Evolutionary conservation across 768 basidiomycete species (phyloP).

Genomic region (Amanita rubescens): DNA sequence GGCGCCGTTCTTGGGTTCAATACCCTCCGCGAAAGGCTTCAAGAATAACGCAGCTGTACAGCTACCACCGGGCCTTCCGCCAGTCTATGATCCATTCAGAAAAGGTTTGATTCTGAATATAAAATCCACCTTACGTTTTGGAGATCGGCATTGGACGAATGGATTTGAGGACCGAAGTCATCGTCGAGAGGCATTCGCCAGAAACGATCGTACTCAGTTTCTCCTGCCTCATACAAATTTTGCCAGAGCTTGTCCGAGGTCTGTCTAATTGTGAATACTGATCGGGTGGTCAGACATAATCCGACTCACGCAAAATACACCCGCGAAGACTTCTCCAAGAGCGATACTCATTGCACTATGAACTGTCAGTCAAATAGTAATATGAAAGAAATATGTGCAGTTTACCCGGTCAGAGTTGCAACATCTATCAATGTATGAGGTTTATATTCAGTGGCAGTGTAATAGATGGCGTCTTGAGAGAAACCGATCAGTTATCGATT

Average conservation of each 20-base stretch:
- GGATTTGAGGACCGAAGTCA: constrained; percentile 70
- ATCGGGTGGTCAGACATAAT: background rate
- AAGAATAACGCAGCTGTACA: constrained; percentile 86
- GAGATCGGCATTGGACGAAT: constrained; percentile 72
- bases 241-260: constrained; percentile 72
- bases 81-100: constrained; percentile 35
- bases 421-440: constrained; percentile 82
- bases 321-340: constrained; percentile 69
- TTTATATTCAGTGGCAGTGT: constrained; percentile 68
- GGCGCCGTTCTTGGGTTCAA: constrained; percentile 52
- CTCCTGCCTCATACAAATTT: constrained; percentile 59
- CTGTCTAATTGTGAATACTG: constrained; percentile 23
- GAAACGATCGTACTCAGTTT: constrained; percentile 72
- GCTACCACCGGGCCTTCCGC: constrained; percentile 64
- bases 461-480: constrained; percentile 70
- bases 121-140: constrained; percentile 48
- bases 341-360: constrained; percentile 63
- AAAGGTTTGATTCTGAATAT: background rate
- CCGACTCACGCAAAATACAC: constrained; percentile 63
- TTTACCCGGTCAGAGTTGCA: constrained; percentile 77
- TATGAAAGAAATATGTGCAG: background rate
- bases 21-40: constrained; percentile 72
- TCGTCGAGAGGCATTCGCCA: constrained; percentile 90
- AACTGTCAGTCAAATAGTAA: background rate
- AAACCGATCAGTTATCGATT: background rate